phyloP scores from a whole-genome alignment of 1,139 yeast species.

The Blastobotrys malaysiensis region DNA sequence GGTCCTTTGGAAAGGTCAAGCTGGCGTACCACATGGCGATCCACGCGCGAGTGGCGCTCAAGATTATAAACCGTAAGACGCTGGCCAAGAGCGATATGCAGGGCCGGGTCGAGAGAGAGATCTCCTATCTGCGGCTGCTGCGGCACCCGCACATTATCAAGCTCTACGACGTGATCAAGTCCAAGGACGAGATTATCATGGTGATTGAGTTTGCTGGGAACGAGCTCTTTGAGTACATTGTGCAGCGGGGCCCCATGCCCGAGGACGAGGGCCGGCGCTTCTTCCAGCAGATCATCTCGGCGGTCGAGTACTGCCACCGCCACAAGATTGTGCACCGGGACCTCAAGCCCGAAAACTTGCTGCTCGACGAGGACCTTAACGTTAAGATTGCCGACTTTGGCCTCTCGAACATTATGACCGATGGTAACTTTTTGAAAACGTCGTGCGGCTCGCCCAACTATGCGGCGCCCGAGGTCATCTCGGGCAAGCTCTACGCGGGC shows the following conservation, averaged over 20 bases:
- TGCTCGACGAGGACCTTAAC: slow-evolving; percentile 83
- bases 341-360: slow-evolving; percentile 87
- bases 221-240: slow-evolving; percentile 92
- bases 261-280: slow-evolving; percentile 92
- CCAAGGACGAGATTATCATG: slow-evolving; percentile 95
- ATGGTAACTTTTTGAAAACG: slow-evolving; percentile 92
- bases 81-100: slow-evolving; percentile 97
- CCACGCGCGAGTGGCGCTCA: slow-evolving; percentile 89
- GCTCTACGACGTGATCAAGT: slow-evolving; percentile 90
- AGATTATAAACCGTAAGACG: slow-evolving; percentile 89
- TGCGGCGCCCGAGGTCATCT: slow-evolving; percentile 97
- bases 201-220: slow-evolving; percentile 96
- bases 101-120: slow-evolving; percentile 92
- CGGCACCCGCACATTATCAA: slow-evolving; percentile 97
- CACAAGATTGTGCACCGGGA: slow-evolving; percentile 98
- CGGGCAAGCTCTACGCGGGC: slow-evolving; percentile 95
- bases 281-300: slow-evolving; percentile 95
- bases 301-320: slow-evolving; percentile 96
- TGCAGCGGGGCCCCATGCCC: slow-evolving; percentile 90
- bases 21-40: slow-evolving; percentile 90
- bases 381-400: slow-evolving; percentile 98
- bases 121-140: slow-evolving; percentile 77
- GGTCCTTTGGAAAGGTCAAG: slow-evolving; percentile 96
- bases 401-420: slow-evolving; percentile 93
- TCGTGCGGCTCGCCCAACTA: slow-evolving; percentile 97